Base-by-base conservation (phyloP, 2,329 filamentous ascomycete genomes). In the Colletotrichum orbiculare region DNA sequence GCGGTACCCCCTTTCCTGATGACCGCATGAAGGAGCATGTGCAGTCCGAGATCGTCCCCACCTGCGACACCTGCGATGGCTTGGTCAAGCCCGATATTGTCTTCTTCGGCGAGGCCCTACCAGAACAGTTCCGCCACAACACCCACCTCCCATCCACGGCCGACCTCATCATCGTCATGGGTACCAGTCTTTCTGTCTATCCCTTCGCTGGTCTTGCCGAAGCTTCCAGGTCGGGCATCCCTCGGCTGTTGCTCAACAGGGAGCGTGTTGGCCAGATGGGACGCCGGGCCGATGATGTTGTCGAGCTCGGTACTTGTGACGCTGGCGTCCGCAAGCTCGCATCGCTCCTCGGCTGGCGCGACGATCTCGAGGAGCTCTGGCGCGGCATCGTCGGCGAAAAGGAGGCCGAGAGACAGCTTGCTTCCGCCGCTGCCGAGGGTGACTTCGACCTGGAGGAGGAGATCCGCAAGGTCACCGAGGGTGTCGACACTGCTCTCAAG, bases 41-140 rank as follows among this genome's bases (percentile, higher is more conserved):
- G 25, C 78, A 83, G 3, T 82, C 81, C 41, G 90, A 87, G 33
- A 82, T 87, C 34, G 91, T 97, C 0, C 93, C 95, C 0, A 82
- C 80, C 66, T 98, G 95, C 75, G 73, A 81, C 8, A 75, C 79
- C 17, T 98, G 95, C 75, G 81, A 85, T 41, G 94, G 94, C 0
- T 80, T 96, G 2, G 93, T 97, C 42, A 97, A 97, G 79, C 94
- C 94, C 0, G 93, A 97, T 72, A 97, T 97, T 73, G 93, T 97
- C 39, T 97, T 97, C 79, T 97, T 97, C 71, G 94, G 94, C 54
- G 94, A 94, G 75, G 77, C 85, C 1, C 78, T 94, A 3, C 79
- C 80, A 0, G 70, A 73, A 43, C 67, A 68, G 0, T 82, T 82
- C 60, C 71, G 73, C 1, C 68, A 75, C 25, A 75, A 78, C 34